Evolutionary conservation across 495 filamentous ascomycete genomes (phyloP).

Genomic region (Tuber indicum): DNA sequence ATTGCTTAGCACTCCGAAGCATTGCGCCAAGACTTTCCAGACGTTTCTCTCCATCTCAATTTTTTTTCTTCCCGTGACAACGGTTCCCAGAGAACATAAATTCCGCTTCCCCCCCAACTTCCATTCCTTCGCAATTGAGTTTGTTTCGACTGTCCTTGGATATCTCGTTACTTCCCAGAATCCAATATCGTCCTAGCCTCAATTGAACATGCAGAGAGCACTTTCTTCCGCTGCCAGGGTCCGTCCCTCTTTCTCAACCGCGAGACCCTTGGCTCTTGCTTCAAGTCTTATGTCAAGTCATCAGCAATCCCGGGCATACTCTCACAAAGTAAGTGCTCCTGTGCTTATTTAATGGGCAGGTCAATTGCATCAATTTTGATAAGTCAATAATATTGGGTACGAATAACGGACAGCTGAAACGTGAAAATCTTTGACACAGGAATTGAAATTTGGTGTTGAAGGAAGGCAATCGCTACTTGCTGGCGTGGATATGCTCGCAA

Average conservation of each 20-base stretch:
- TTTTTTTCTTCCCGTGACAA: constrained; percentile 16
- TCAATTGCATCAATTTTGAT: constrained; percentile 6
- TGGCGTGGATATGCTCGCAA: constrained; percentile 94
- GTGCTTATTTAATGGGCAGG: constrained; percentile 22
- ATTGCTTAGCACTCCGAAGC: constrained; percentile 8
- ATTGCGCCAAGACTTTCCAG: constrained; percentile 36
- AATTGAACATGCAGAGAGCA: constrained; percentile 41
- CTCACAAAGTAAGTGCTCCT: constrained; percentile 40
- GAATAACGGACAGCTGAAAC: neutral
- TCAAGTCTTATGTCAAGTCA: constrained; percentile 22
- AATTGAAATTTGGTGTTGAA: constrained; percentile 97
- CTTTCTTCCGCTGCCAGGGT: constrained; percentile 36
- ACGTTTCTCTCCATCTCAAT: constrained; percentile 35
- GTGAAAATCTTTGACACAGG: constrained; percentile 49
- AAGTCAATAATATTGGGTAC: neutral
- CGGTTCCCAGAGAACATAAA: constrained; percentile 26
- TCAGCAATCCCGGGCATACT: constrained; percentile 39
- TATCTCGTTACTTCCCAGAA: neutral
- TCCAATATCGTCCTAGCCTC: neutral
- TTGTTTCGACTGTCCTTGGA: neutral
- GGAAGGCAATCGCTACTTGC: constrained; percentile 78
- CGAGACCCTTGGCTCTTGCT: constrained; percentile 24
- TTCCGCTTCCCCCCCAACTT: constrained; percentile 18
- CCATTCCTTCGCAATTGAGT: constrained; percentile 6
- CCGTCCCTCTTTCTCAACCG: constrained; percentile 23